A percentile compares a stretch with the other conserved stretches of the same genome.
Conservation (phyloP, 805 yeast species). For the Metschnikowia chrysomelidarum region DNA sequence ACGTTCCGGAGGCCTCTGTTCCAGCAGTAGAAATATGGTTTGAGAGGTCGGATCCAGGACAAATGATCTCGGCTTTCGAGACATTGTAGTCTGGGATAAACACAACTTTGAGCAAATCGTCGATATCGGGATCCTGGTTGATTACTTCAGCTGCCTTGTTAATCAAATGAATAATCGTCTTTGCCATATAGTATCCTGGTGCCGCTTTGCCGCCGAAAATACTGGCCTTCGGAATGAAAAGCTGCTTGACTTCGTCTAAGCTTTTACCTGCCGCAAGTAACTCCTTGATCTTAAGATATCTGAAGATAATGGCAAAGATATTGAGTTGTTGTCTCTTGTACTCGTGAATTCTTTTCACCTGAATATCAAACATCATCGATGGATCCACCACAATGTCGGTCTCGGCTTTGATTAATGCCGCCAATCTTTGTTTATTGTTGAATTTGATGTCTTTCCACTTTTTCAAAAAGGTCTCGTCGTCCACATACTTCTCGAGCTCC, state of each 20-base stretch:
- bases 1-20: conserved; percentile 94
- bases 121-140: conserved; percentile 73
- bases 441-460: conserved; percentile 72
- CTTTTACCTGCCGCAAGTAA: conserved; percentile 50
- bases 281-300: conserved; percentile 75
- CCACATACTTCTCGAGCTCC: conserved; percentile 60
- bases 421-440: conserved; percentile 65
- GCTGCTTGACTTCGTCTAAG: conserved; percentile 49
- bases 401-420: conserved; percentile 60
- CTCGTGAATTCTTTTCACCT: conserved; percentile 93
- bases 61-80: conserved; percentile 86
- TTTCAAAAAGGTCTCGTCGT: conserved; percentile 64
- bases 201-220: conserved; percentile 95
- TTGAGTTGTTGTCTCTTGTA: conserved; percentile 94
- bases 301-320: conserved; percentile 82
- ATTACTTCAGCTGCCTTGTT: conserved; percentile 79
- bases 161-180: conserved; percentile 80
- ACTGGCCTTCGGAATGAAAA: conserved; percentile 70
- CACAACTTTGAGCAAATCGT: conserved; percentile 76
- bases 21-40: conserved; percentile 97
- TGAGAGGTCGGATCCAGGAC: conserved; percentile 86
- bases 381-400: conserved; percentile 70
- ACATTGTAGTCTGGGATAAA: conserved; percentile 92
- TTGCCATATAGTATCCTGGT: conserved; percentile 97
- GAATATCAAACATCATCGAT: conserved; percentile 79